A percentile compares a stretch with the other conserved stretches of the same genome.
Conservation (phyloP, 768 basidiomycete species). For the Russula sp. region DNA sequence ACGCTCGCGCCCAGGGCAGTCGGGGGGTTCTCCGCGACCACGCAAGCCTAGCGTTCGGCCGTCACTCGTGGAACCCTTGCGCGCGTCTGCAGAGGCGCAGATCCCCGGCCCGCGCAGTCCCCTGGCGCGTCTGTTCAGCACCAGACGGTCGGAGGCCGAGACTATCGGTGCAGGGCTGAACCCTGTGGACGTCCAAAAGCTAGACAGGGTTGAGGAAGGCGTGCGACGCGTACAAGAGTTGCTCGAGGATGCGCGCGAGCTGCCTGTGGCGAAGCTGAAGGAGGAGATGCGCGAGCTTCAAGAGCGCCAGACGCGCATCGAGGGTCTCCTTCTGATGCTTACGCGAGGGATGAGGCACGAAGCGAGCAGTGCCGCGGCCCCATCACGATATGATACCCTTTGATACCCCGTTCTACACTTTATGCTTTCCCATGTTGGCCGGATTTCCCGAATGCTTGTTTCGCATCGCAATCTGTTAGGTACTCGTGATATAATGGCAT, state of each 20-base stretch:
- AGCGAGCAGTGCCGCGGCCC: constrained; percentile 4
- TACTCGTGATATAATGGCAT: not conserved
- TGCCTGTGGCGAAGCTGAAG: constrained; percentile 62
- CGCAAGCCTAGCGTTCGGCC: constrained; percentile 29
- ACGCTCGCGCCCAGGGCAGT: constrained; percentile 23
- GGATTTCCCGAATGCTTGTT: not conserved
- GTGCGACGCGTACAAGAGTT: constrained; percentile 53
- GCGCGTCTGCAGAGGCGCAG: constrained; percentile 27
- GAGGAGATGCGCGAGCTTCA: constrained; percentile 82
- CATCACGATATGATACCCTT: constrained; percentile 21
- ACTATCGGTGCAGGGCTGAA: constrained; percentile 19
- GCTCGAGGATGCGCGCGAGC: constrained; percentile 53
- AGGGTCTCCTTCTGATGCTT: constrained; percentile 60
- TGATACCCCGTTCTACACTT: not conserved
- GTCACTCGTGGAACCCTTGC: constrained; percentile 19
- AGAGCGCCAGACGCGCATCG: constrained; percentile 72
- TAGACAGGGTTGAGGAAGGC: constrained; percentile 39
- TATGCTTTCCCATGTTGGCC: not conserved
- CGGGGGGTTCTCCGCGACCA: constrained; percentile 26
- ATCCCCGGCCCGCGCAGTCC: constrained; percentile 38
- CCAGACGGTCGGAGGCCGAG: constrained; percentile 18
- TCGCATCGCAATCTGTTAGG: not conserved
- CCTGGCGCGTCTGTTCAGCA: constrained; percentile 42
- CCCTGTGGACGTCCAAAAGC: constrained; percentile 23
- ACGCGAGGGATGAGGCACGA: constrained; percentile 58